Conservation (phyloP, 441 rosid genomes). For the Adansonia grandidieri region DNA sequence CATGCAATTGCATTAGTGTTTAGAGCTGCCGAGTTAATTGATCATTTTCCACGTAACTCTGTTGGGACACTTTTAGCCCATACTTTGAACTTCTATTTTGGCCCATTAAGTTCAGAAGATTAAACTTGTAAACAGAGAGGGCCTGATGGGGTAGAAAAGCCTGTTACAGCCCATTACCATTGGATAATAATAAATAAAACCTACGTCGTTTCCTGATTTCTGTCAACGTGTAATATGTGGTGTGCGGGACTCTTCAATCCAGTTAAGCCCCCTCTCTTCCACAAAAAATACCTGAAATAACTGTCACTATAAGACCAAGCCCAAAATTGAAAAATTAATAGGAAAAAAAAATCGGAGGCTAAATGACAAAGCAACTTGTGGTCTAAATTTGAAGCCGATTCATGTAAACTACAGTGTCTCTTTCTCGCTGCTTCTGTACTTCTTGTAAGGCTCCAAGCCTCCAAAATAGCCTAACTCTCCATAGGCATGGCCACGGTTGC, state of each 20-base stretch:
- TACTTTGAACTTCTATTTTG: background rate
- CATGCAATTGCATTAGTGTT: no score
- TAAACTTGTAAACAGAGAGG: background rate
- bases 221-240: conserved; percentile 35
- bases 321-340: background rate
- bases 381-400: conserved; percentile 38
- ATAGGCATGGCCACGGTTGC: conserved; percentile 63
- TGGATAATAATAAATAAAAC: background rate
- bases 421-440: background rate
- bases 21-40: no score
- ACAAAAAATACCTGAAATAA: conserved; percentile 51
- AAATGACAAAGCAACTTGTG: conserved; percentile 21
- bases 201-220: background rate
- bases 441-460: background rate
- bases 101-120: background rate
- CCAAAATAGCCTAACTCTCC: conserved; percentile 16
- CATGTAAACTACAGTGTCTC: conserved; percentile 18
- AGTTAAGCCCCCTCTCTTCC: conserved; percentile 26
- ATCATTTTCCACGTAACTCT: no score
- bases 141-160: background rate
- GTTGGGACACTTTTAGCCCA: background rate
- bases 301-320: conserved; percentile 32
- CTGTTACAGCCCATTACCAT: background rate
- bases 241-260: conserved; percentile 33
- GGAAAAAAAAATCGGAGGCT: background rate